Evolutionary conservation across 1,139 yeast genomes (phyloP).

Genomic region (Torulaspora globosa): DNA sequence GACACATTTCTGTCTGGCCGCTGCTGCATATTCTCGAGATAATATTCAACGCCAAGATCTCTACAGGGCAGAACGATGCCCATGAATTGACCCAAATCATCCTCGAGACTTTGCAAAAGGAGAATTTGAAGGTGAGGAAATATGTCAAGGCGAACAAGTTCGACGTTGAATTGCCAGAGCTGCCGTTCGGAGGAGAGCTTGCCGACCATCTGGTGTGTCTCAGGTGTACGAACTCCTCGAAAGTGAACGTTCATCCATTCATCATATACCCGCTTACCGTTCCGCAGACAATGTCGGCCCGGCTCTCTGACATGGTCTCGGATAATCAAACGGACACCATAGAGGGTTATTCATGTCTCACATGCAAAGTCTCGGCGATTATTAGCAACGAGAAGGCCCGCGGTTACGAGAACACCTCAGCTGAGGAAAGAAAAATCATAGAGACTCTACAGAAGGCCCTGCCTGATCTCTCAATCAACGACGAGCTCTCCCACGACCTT

Average conservation of each 20-base stretch:
- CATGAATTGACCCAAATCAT: slow-evolving; percentile 83
- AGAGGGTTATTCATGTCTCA: slow-evolving; percentile 73
- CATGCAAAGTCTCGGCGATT: slow-evolving; percentile 57
- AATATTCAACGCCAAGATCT: slow-evolving; percentile 73
- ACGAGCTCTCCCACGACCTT: slow-evolving; percentile 48
- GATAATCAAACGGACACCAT: slow-evolving; percentile 66
- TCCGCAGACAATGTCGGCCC: slow-evolving; percentile 53
- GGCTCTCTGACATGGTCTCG: slow-evolving; percentile 52
- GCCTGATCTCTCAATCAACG: slow-evolving; percentile 52
- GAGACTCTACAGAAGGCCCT: slow-evolving; percentile 37
- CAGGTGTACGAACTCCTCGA: slow-evolving; percentile 60
- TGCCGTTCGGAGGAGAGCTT: slow-evolving; percentile 70
- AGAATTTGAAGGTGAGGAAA: slow-evolving; percentile 47
- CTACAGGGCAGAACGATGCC: slow-evolving; percentile 88
- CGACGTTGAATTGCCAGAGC: slow-evolving; percentile 45
- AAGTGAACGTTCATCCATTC: slow-evolving; percentile 58
- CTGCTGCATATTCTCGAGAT: slow-evolving; percentile 66
- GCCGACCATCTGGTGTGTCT: slow-evolving; percentile 67
- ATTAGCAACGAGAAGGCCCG: slow-evolving; percentile 33
- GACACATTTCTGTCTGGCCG: slow-evolving; percentile 72
- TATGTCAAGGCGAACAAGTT: slow-evolving; percentile 32
- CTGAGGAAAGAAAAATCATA: slow-evolving; percentile 23
- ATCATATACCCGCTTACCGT: slow-evolving; percentile 69
- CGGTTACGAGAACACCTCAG: slow-evolving; percentile 12
- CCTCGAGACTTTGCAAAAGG: slow-evolving; percentile 72